phyloP scores from a whole-genome alignment of 2,329 filamentous ascomycete genomes.

The Venturia aucupariae region DNA sequence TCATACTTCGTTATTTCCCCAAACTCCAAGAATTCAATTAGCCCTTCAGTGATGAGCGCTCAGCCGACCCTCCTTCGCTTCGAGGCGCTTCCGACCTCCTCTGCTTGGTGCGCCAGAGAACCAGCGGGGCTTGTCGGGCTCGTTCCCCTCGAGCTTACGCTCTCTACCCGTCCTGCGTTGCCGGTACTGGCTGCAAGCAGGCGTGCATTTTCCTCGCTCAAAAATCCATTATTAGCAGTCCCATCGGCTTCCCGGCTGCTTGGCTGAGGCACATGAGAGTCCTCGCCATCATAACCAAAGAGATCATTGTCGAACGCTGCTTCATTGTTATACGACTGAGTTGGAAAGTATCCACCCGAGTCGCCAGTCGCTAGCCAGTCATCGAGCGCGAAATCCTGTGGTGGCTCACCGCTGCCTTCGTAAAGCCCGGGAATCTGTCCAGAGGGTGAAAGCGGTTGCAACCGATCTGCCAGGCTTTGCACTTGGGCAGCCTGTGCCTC shows the following conservation, averaged over 20 bases:
- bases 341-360: constrained; percentile 2
- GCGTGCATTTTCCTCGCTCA: constrained; percentile 4
- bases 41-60: not conserved
- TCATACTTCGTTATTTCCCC: not conserved
- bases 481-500: constrained; percentile 70
- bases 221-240: not conserved
- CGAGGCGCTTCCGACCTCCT: not conserved
- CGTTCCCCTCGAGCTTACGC: constrained; percentile 5
- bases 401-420: constrained; percentile 19
- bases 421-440: constrained; percentile 65
- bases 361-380: constrained; percentile 11
- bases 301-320: not conserved
- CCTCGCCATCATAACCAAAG: not conserved
- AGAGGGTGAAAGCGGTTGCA: constrained; percentile 72
- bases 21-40: not conserved
- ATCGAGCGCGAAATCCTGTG: constrained; percentile 11
- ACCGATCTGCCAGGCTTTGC: constrained; percentile 60
- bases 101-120: not conserved
- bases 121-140: constrained; percentile 3
- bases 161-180: constrained; percentile 10
- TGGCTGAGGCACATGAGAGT: not conserved
- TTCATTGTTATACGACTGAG: not conserved
- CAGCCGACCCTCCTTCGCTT: constrained; percentile 10
- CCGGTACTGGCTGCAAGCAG: not conserved
- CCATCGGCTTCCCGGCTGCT: not conserved